Evolutionary conservation across 352 stramenopile species (phyloP).

Genomic region (Plasmopara viticola): DNA sequence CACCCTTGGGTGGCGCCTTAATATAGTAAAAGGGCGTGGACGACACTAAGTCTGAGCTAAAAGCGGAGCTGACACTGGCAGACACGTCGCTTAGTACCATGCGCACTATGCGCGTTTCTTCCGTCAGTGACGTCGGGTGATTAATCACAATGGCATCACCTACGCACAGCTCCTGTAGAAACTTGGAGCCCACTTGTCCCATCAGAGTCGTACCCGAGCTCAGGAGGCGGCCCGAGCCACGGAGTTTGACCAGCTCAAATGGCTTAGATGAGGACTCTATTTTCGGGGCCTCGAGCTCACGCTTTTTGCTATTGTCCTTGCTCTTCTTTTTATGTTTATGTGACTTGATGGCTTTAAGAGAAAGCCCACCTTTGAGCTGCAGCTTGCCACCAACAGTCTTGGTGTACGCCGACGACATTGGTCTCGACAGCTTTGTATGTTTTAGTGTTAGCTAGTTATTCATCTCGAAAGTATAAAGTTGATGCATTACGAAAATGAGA

Average conservation of each 20-base stretch:
- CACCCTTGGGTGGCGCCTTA: conserved; percentile 66
- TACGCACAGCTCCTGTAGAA: conserved; percentile 72
- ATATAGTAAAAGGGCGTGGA: conserved; percentile 87
- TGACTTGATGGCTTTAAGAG: conserved; percentile 51
- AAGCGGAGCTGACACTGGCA: conserved; percentile 76
- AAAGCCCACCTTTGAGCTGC: conserved; percentile 77
- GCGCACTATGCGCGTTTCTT: conserved; percentile 86
- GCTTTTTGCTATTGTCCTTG: conserved; percentile 16
- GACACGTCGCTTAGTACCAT: conserved; percentile 89
- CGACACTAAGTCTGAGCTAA: conserved; percentile 86
- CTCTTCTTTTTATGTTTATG: conserved; percentile 51
- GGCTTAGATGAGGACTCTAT: conserved; percentile 18
- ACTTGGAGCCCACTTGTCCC: conserved; percentile 73
- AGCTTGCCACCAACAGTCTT: conserved; percentile 77
- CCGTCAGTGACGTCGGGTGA: conserved; percentile 77
- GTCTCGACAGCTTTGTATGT: too few species aligned
- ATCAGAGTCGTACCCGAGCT: conserved; percentile 86
- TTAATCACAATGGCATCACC: conserved; percentile 85
- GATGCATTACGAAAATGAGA: too few species aligned
- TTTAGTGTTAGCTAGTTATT: too few species aligned
- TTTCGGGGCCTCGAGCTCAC: conserved; percentile 2
- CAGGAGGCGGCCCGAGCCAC: conserved; percentile 75
- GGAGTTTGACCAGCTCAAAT: conserved; percentile 74
- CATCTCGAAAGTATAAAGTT: too few species aligned
- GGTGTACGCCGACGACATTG: conserved; percentile 36